Percentiles rank a stretch among this genome's conserved stretches.
phyloP scores from a whole-genome alignment of 1,284 basidiomycete species.

The Microbotryum scabiosae region DNA sequence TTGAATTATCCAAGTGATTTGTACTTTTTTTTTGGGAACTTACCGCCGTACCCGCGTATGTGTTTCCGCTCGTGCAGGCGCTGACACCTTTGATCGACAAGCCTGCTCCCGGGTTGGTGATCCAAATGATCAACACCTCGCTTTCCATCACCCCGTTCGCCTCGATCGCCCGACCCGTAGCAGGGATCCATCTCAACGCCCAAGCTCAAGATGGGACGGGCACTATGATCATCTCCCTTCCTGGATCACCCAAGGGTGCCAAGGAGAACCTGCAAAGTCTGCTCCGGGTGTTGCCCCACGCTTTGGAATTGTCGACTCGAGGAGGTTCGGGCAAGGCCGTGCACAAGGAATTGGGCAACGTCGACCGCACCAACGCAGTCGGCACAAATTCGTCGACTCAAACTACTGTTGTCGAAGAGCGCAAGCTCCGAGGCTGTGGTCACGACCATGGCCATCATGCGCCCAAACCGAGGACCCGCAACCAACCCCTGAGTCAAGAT shows the following conservation, averaged over 20 bases:
- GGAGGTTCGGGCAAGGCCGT: conserved; percentile 48
- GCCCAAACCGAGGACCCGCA: conserved; percentile 43
- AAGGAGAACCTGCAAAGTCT: conserved; percentile 63
- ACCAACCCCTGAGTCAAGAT: conserved; percentile 53
- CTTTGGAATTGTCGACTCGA: conserved; percentile 60
- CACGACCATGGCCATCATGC: conserved; percentile 27
- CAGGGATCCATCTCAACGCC: conserved; percentile 49
- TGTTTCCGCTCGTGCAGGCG: conserved; percentile 46
- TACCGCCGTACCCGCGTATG: neutral
- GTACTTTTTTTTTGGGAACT: neutral
- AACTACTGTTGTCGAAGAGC: conserved; percentile 31
- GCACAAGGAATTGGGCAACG: neutral
- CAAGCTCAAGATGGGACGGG: conserved; percentile 40
- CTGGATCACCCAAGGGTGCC: conserved; percentile 75
- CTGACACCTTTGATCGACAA: conserved; percentile 62
- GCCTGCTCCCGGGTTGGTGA: conserved; percentile 66
- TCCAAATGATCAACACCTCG: conserved; percentile 60
- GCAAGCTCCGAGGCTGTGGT: conserved; percentile 45
- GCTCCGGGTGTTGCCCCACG: conserved; percentile 50
- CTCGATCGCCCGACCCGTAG: conserved; percentile 68
- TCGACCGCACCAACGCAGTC: neutral
- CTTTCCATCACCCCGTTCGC: conserved; percentile 67
- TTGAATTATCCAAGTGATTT: neutral
- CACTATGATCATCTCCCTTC: conserved; percentile 66
- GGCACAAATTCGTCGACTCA: neutral